Evolutionary conservation across 495 filamentous ascomycete species (phyloP).

Genomic region (Cercophora sp.): DNA sequence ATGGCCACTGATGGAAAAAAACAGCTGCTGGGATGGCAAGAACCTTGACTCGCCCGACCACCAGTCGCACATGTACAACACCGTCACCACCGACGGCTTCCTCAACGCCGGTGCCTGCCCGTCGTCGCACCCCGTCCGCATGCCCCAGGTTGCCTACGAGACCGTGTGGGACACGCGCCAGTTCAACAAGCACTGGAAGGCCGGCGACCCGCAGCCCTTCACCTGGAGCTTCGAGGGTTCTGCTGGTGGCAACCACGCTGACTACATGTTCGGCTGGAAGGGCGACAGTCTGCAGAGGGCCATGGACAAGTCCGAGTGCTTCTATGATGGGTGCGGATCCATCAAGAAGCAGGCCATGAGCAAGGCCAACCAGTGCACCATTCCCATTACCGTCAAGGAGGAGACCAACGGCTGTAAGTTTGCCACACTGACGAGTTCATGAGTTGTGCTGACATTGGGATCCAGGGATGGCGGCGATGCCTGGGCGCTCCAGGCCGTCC

Average conservation of each 20-base stretch:
- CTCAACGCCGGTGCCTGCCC: constrained; percentile 36
- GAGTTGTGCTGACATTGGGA: not conserved
- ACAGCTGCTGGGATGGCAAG: constrained; percentile 46
- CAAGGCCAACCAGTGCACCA: constrained; percentile 38
- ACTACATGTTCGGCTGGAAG: constrained; percentile 33
- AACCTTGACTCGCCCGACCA: constrained; percentile 52
- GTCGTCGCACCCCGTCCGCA: constrained; percentile 35
- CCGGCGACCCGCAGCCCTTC: constrained; percentile 36
- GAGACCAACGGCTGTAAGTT: constrained; percentile 35
- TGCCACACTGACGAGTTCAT: not conserved
- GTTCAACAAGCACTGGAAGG: constrained; percentile 41
- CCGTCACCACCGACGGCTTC: constrained; percentile 31
- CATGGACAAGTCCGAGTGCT: constrained; percentile 40
- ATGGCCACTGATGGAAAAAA: not conserved
- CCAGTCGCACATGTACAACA: constrained; percentile 43
- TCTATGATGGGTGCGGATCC: constrained; percentile 42
- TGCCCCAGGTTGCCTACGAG: constrained; percentile 42
- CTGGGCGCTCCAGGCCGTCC: no score
- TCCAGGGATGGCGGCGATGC: not conserved
- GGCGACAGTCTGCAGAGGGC: constrained; percentile 37
- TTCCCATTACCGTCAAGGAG: constrained; percentile 38
- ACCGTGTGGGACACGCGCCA: constrained; percentile 41
- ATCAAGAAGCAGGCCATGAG: constrained; percentile 40
- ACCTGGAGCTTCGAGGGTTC: constrained; percentile 24
- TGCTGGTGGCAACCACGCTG: constrained; percentile 17